Evolutionary conservation across 2,329 filamentous ascomycete species (phyloP).

Genomic region (Venturia oleaginea): DNA sequence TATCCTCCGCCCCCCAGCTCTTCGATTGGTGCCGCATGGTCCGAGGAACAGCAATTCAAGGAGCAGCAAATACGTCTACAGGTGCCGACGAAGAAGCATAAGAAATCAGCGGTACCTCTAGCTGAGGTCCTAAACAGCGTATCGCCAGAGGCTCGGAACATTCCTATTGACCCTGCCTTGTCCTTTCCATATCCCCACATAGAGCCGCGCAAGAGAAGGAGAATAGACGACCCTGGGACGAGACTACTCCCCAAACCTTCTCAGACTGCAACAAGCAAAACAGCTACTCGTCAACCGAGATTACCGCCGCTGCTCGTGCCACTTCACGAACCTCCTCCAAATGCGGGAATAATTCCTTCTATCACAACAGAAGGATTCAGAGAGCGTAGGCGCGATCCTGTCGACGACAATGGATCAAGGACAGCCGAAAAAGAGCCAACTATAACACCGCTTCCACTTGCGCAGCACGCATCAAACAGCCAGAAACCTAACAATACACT

Average conservation of each 20-base stretch:
- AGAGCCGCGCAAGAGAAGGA: slow-evolving; percentile 10
- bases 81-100: background rate
- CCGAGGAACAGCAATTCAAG: background rate
- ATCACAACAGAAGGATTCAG: slow-evolving; percentile 31
- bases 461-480: background rate
- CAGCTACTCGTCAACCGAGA: slow-evolving; percentile 25
- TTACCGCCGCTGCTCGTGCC: slow-evolving; percentile 47
- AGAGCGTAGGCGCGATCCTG: background rate
- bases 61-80: background rate
- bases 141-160: slow-evolving; percentile 3
- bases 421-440: background rate
- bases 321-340: slow-evolving; percentile 54
- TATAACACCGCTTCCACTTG: slow-evolving; percentile 2
- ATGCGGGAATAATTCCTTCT: slow-evolving; percentile 51
- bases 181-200: background rate
- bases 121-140: slow-evolving; percentile 14
- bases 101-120: slow-evolving; percentile 12
- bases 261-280: slow-evolving; percentile 24
- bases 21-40: background rate
- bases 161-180: background rate
- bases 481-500: background rate
- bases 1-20: background rate
- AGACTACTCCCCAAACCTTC: slow-evolving; percentile 23
- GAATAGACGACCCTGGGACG: slow-evolving; percentile 8
- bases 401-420: background rate